These are phyloP conservation scores for Hypoxylon sp. DNA, from an alignment of 2,329 filamentous ascomycete species.

Conservation along the genomic window DNA sequence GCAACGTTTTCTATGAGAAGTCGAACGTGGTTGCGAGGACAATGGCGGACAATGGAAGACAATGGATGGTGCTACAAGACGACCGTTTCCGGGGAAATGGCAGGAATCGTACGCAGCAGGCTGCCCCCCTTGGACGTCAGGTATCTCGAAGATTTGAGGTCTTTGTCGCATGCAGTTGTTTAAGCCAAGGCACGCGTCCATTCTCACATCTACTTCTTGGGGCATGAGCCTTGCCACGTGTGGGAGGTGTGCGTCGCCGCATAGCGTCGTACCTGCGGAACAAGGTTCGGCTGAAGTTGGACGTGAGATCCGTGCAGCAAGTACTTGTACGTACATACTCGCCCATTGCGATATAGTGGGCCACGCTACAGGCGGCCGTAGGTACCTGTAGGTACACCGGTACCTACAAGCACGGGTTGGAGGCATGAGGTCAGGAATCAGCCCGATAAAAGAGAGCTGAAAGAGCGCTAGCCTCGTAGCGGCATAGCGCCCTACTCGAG, in stretches of 20 bases:
- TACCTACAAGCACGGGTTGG: too few species aligned
- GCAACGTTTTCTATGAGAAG: neutral
- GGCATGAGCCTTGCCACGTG: conserved; percentile 17
- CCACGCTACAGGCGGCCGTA: too few species aligned
- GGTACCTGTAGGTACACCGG: too few species aligned
- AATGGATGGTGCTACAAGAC: neutral
- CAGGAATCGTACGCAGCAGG: neutral
- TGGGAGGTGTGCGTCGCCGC: conserved; percentile 7
- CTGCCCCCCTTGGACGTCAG: neutral
- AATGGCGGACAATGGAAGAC: conserved; percentile 1
- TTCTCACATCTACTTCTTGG: neutral
- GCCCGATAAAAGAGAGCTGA: too few species aligned
- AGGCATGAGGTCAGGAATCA: too few species aligned
- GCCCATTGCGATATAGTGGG: too few species aligned
- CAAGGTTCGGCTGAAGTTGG: conserved; percentile 6
- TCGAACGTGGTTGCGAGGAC: neutral
- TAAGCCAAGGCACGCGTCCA: neutral
- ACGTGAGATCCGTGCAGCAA: conserved; percentile 14
- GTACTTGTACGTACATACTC: too few species aligned
- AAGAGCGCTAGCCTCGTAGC: conserved; percentile 3
- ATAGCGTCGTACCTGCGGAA: conserved; percentile 21
- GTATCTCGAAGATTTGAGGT: neutral
- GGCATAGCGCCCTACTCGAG: neutral
- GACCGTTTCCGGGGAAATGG: conserved; percentile 15
- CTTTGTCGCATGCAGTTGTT: conserved; percentile 5